Evolutionary conservation across 192 early-diverging fungal genomes (phyloP).

Genomic region (Ambispora gerdemannii): DNA sequence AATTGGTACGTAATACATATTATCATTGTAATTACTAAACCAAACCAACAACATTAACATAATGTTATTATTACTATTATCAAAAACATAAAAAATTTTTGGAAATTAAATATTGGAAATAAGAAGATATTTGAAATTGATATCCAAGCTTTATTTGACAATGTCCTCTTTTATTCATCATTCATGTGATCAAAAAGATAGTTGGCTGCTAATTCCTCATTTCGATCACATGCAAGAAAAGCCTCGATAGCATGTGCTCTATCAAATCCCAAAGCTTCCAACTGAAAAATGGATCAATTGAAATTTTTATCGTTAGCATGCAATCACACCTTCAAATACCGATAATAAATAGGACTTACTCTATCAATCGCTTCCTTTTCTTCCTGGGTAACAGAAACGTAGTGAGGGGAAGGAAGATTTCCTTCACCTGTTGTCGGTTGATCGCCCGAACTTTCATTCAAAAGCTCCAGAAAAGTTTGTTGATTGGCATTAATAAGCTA

Average conservation of each 20-base stretch:
- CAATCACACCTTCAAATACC: no score
- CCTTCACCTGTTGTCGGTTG: slow-evolving; percentile 50
- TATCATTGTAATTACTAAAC: no score
- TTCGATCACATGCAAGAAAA: slow-evolving; percentile 95
- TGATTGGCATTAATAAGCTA: slow-evolving; percentile 72
- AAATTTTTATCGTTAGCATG: no score
- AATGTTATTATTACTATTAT: no score
- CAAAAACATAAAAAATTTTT: no score
- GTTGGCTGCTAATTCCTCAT: slow-evolving; percentile 96
- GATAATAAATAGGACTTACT: no score
- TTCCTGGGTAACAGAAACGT: slow-evolving; percentile 81
- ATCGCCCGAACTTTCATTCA: slow-evolving; percentile 65
- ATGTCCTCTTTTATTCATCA: slow-evolving; percentile 49
- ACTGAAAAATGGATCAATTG: slow-evolving; percentile 37
- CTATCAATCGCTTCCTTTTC: slow-evolving; percentile 88
- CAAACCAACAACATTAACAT: no score
- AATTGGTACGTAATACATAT: no score
- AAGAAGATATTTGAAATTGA: no score
- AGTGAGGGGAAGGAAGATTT: slow-evolving; percentile 47
- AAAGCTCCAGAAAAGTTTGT: slow-evolving; percentile 73
- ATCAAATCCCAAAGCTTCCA: slow-evolving; percentile 85
- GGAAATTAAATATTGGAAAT: no score
- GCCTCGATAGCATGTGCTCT: slow-evolving; percentile 83
- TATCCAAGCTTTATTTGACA: no score
- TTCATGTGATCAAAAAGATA: slow-evolving; percentile 83